phyloP scores from a whole-genome alignment of 768 basidiomycete genomes.

The Psilocybe azurescens region DNA sequence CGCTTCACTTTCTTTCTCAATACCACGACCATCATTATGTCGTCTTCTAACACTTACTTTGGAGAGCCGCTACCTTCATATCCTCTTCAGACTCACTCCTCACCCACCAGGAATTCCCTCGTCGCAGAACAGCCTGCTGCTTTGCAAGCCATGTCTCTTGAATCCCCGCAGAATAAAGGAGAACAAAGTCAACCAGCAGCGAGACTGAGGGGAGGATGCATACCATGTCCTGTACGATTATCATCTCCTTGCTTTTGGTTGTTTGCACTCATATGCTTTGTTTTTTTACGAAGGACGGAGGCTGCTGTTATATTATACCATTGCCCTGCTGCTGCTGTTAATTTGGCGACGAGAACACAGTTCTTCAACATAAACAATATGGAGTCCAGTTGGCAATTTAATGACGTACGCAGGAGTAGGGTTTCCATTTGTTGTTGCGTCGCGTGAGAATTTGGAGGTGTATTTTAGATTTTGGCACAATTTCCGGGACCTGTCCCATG shows the following conservation, averaged over 20 bases:
- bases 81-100: conserved; percentile 14
- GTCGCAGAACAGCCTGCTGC: conserved; percentile 22
- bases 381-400: background rate
- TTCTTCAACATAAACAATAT: background rate
- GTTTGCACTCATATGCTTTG: background rate
- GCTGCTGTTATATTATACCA: conserved; percentile 42
- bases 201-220: conserved; percentile 32
- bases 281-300: conserved; percentile 29
- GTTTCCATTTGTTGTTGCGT: background rate
- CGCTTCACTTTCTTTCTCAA: background rate
- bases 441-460: background rate
- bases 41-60: conserved; percentile 7
- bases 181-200: conserved; percentile 17
- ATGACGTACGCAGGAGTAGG: background rate
- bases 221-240: conserved; percentile 30
- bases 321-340: conserved; percentile 34
- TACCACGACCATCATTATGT: conserved; percentile 14
- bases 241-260: background rate
- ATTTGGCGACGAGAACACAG: background rate
- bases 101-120: background rate
- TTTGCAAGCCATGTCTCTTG: conserved; percentile 18
- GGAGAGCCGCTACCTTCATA: conserved; percentile 10
- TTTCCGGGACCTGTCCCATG: background rate
- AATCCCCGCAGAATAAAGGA: conserved; percentile 12
- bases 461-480: background rate